Percentiles rank a stretch among this genome's conserved stretches.
Conservation (phyloP, 169 alveolate species). For the Babesia divergens region DNA sequence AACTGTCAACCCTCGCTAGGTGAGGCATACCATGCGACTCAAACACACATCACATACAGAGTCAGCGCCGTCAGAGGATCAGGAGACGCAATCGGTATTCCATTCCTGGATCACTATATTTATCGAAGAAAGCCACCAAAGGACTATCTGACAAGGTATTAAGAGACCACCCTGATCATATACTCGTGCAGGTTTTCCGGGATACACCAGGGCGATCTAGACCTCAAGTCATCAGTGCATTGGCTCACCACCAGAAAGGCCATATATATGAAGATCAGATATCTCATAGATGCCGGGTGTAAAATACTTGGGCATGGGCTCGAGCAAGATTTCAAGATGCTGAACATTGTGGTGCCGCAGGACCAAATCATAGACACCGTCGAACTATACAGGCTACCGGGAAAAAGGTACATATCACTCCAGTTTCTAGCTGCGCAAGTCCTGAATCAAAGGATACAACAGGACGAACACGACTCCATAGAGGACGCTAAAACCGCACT, state of each 20-base stretch:
- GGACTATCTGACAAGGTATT: slow-evolving; percentile 78
- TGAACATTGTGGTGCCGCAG: slow-evolving; percentile 77
- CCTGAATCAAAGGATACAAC: slow-evolving; percentile 67
- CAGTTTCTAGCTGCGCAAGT: slow-evolving; percentile 74
- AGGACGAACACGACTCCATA: slow-evolving; percentile 75
- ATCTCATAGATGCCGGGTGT: slow-evolving; percentile 76
- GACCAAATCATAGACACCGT: slow-evolving; percentile 75
- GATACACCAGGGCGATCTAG: slow-evolving; percentile 77
- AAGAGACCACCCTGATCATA: background rate
- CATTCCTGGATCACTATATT: slow-evolving; percentile 78
- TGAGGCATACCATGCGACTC: background rate
- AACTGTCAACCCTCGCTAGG: slow-evolving; percentile 54
- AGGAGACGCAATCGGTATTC: slow-evolving; percentile 65
- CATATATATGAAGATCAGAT: slow-evolving; percentile 72
- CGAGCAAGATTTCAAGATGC: slow-evolving; percentile 75
- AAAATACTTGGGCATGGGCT: slow-evolving; percentile 80
- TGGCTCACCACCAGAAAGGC: slow-evolving; percentile 75
- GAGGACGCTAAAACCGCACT: slow-evolving; percentile 81
- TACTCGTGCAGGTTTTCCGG: slow-evolving; percentile 69
- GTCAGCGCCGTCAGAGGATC: slow-evolving; percentile 71
- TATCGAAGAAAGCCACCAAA: slow-evolving; percentile 72
- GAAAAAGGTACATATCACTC: slow-evolving; percentile 73
- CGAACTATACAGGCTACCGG: slow-evolving; percentile 76
- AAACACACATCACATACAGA: slow-evolving; percentile 12
- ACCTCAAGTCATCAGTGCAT: slow-evolving; percentile 69